Evolutionary conservation across 495 filamentous ascomycete genomes (phyloP).

Genomic region (Pseudoneurospora amorphoporcata): DNA sequence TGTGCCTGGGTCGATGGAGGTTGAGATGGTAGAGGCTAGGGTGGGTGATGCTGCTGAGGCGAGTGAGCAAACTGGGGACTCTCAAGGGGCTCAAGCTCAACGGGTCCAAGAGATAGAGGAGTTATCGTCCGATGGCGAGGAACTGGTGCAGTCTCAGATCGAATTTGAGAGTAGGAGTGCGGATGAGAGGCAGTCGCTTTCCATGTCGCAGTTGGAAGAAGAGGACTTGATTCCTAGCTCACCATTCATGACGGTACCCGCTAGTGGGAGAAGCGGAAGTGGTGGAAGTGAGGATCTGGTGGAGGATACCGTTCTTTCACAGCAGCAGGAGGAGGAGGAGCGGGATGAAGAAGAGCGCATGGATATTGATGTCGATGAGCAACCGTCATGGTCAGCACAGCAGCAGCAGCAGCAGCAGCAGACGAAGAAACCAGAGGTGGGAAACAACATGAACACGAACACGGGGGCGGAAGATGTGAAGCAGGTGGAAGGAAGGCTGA

Average conservation of each 20-base stretch:
- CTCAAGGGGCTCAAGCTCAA: background rate
- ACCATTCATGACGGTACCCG: background rate
- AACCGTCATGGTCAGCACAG: rapidly evolving
- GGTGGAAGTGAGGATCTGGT: background rate
- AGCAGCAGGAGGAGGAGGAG: constrained; percentile 2
- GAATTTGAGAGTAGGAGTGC: background rate
- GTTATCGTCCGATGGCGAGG: background rate
- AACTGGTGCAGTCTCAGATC: background rate
- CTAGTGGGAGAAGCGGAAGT: background rate
- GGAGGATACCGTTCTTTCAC: background rate
- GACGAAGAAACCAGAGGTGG: background rate
- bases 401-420: background rate
- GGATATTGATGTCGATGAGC: constrained; percentile 1
- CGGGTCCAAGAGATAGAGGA: background rate
- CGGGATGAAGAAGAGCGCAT: background rate
- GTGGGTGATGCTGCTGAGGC: background rate
- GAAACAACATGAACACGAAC: background rate
- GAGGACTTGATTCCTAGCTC: background rate
- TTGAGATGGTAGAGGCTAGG: background rate
- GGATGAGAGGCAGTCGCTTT: background rate
- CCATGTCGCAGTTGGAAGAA: background rate
- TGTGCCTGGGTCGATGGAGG: background rate
- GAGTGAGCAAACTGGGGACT: background rate
- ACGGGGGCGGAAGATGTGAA: background rate
- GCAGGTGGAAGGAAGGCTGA: background rate